Base-by-base conservation (phyloP, 257 asterid genomes). In the Perilla frutescens region DNA sequence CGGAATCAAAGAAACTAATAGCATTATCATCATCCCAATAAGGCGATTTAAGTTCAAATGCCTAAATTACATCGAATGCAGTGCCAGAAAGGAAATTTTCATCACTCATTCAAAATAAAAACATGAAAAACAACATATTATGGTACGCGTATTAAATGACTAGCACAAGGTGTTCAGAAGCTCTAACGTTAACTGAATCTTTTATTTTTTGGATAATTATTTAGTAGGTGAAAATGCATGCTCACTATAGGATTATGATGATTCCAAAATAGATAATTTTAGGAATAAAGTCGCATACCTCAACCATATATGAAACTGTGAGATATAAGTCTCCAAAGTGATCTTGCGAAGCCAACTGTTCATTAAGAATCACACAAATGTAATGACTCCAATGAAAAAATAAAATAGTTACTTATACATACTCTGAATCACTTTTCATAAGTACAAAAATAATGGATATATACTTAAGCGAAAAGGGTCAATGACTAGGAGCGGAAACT, bases 261-360 rank as follows among this genome's bases (percentile, higher is more conserved):
- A 37, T 50, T 44, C 61, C 9, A 4, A 15, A 1, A 57, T 26
- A 14, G 36, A 36, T 8, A 8, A 7, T 34, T 39, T 14, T 62
- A 57, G 9, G 44, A 29, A 44, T 43, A 43, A 57, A 72, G 60
- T 47, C 47, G 55, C 86, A 67, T 80, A 93, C 97, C 98, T 90
- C 76, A 93, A 83, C 98, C 96, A 93, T 82, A 93, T 90, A 76
- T 93, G 95, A 76, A 90, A 82, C 84, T 93, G 98, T 5, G 89
- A 85, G 81, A 93, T 93, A 56, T 93, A 93, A 12, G 98, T 93
- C 84, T 93, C 97, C 84, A 93, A 73, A 56, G 98, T 92, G 83
- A 92, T 59, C 87, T 89, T 92, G 73, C 98, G 97, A 26, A 92
- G 97, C 98, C 98, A 93, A 80, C 96, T 93, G 68, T 69, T 73